Evolutionary conservation across 768 basidiomycete species (phyloP).

Genomic region (Coprinopsis cinerea): DNA sequence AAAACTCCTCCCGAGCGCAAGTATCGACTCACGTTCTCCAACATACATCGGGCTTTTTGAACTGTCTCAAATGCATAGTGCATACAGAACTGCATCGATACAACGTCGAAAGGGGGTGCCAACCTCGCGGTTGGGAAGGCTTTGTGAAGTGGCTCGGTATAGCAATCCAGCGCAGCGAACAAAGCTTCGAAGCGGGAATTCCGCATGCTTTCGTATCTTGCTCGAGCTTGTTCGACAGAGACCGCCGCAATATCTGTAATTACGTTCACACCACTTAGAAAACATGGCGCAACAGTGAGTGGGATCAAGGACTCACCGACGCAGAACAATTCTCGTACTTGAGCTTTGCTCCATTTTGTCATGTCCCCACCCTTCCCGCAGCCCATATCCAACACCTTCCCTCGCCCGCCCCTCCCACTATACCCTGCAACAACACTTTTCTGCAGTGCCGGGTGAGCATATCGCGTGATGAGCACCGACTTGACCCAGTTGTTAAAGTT

Average conservation of each 20-base stretch:
- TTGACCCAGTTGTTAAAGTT: slow-evolving; percentile 99
- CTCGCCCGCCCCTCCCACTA: slow-evolving; percentile 31
- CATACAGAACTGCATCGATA: slow-evolving; percentile 99
- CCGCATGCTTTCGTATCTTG: slow-evolving; percentile 54
- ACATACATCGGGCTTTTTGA: slow-evolving; percentile 84
- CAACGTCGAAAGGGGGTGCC: slow-evolving; percentile 78
- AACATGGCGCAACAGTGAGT: no score
- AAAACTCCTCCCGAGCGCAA: slow-evolving; percentile 85
- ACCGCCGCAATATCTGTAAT: slow-evolving; percentile 78
- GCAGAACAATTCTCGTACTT: slow-evolving; percentile 71
- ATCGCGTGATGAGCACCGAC: slow-evolving; percentile 90
- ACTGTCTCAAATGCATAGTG: slow-evolving; percentile 97
- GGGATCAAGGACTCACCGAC: slow-evolving; percentile 67
- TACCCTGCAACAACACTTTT: slow-evolving; percentile 26
- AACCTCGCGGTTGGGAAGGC: slow-evolving; percentile 61
- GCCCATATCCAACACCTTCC: slow-evolving; percentile 91
- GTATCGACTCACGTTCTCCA: slow-evolving; percentile 80
- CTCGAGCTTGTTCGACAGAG: slow-evolving; percentile 84
- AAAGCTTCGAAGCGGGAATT: slow-evolving; percentile 62
- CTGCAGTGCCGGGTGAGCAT: slow-evolving; percentile 66
- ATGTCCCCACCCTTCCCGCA: slow-evolving; percentile 99
- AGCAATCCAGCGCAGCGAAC: slow-evolving; percentile 89
- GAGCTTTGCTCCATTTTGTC: slow-evolving; percentile 90
- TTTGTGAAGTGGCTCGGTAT: slow-evolving; percentile 61
- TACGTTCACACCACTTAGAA: no score